Evolutionary conservation across 1,284 basidiomycete genomes (phyloP), one percentile per base, ranked within the genome.

Genomic region (Neolentinus lepideus): DNA sequence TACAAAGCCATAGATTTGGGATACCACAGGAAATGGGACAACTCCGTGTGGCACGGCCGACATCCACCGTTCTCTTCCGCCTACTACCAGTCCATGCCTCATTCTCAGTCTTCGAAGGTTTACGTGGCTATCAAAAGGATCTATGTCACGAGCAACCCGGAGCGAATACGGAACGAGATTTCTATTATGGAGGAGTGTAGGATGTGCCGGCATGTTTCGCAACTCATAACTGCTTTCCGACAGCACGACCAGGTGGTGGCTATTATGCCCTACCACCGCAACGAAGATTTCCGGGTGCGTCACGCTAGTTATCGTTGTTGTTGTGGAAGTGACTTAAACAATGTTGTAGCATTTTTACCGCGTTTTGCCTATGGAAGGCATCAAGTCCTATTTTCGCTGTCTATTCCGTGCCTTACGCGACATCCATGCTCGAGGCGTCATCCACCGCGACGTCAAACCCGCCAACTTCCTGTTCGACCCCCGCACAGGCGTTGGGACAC

Each of bases 371-470:
- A 79, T 94, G 64, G 73, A 75, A 46, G 84, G 85, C 31, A 84
- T 98, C 56, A 91, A 89, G 66, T 76, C 83, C 53, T 99, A 99
- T 74, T 88, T 99, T 64, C 85, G 88, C 43, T 95, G 91, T 67
- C 84, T 99, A 67, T 88, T 99, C 68, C 87, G 90, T 21, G 94
- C 93, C 1, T 71, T 99, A 54, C 85, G 89, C 53, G 94, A 96
- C 63, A 89, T 93, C 22, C 97, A 99, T 67, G 74, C 83, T n/a
- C 78, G 92, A 52, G 84, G 82, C 6, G 90, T 99, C 65, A 91
- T 99, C 52, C 96, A 99, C 71, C 92, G 96, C 35, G 96, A 99
- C 70, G 92, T 99, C 64, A 99, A 99, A 68, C 97, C 96, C 16
- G 96, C 96, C 59, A 99, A 99, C 71, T 99, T 99, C 67, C 79